phyloP scores from a whole-genome alignment of 1,139 yeast genomes.

The Yarrowia galli region DNA sequence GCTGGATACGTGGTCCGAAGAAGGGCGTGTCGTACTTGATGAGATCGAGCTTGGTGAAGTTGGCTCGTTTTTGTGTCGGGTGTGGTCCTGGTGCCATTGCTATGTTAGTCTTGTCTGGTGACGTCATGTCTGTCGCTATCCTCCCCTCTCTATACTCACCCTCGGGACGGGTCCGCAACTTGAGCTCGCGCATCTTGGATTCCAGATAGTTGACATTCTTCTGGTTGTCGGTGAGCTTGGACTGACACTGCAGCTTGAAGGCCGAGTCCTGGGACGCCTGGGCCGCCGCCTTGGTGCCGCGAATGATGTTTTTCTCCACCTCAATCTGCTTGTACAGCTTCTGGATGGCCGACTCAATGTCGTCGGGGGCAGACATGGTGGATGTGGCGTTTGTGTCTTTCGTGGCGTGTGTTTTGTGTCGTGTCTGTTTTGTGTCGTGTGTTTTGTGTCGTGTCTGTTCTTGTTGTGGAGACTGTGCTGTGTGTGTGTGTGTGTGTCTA shows the following conservation, averaged over 20 bases:
- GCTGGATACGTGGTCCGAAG: conserved; percentile 92
- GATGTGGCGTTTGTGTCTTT: background rate
- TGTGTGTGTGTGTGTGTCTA: background rate
- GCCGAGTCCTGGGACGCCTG: conserved; percentile 76
- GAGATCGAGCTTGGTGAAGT: conserved; percentile 64
- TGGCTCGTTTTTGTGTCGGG: conserved; percentile 43
- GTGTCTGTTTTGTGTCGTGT: no score
- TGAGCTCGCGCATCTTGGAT: conserved; percentile 73
- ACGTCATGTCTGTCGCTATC: background rate
- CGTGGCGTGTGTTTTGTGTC: no score
- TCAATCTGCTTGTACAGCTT: conserved; percentile 86
- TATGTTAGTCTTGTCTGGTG: background rate
- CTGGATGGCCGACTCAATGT: conserved; percentile 49
- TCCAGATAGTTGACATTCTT: conserved; percentile 87
- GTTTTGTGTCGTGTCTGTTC: no score
- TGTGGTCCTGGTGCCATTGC: conserved; percentile 30
- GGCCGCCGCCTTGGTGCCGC: conserved; percentile 83
- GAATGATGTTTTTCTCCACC: conserved; percentile 84
- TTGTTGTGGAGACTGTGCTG: no score
- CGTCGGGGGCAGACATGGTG: conserved; percentile 36
- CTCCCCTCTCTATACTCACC: background rate
- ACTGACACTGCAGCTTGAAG: conserved; percentile 90
- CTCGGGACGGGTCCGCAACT: conserved; percentile 48
- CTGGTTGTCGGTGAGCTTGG: conserved; percentile 89
- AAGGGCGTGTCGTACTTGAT: conserved; percentile 94